Evolutionary conservation across 208 protist species (phyloP), one percentile per base, ranked within the genome.

Genomic region (Tritrichomonas musculus): DNA sequence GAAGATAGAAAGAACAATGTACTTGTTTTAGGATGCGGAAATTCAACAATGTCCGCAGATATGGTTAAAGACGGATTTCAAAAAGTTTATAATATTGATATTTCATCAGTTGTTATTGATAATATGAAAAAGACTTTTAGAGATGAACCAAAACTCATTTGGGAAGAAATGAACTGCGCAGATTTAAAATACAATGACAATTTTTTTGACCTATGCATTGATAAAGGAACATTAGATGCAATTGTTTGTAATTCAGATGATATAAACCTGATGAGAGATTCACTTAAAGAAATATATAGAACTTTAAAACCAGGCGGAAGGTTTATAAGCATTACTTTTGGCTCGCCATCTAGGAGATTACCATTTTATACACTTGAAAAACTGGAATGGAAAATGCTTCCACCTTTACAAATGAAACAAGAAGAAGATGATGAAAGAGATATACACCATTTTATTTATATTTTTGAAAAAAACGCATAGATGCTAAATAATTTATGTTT

Each of bases 181-280:
- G 30, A 82, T 30, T n/a, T 82, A 17, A 11, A n/a, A 8, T 82
- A 53, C 30, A 9, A 25, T 8, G 73, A 82, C 3, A 82, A 82
- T 50, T 14, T 53, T n/a, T 82, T 82, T 53, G 73, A 82, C 25
- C 30, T 82, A 20, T 33, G 47, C 30, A 53, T 82, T 30, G 73
- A 82, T 36, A 82, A 82, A 82, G 73, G 73, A 50, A 82, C 73
- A 5, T 53, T 82, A n/a, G 73, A 82, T 53, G 73, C 73, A 82
- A 47, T 82, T 53, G 47, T 53, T 53, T 82, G 73, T 53, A 82
- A 33, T 27, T 9, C 33, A 20, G 41, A 82, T 25, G n/a, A 20
- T 20, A 50, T 36, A 49, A 82, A 82, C 14, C 73, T 53, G 50
- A 82, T 82, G 20, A 14, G 14, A 17, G 50, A 25, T 47, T 47